Percentiles rank a stretch among this genome's conserved stretches.
phyloP scores from a whole-genome alignment of 2,329 filamentous ascomycete genomes.

The Ciborinia camelliae region DNA sequence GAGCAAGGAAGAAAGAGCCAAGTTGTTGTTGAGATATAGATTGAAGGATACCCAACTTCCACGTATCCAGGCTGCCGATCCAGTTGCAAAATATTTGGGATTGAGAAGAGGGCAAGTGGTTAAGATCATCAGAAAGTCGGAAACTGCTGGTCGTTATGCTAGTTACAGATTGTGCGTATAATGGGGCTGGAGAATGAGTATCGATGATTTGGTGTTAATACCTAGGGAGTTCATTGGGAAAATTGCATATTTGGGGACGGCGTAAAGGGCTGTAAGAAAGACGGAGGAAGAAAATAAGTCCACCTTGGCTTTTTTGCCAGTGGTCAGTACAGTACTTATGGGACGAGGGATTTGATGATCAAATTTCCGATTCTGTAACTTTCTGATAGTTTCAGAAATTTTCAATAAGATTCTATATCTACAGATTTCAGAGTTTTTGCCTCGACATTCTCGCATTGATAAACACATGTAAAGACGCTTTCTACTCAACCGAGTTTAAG shows the following conservation, averaged over 20 bases:
- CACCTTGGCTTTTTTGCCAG: background rate
- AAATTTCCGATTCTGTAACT: background rate
- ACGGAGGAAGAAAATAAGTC: background rate
- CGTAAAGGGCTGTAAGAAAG: constrained; percentile 11
- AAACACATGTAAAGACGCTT: background rate
- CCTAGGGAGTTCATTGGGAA: constrained; percentile 23
- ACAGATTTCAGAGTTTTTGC: background rate
- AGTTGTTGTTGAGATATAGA: constrained; percentile 82
- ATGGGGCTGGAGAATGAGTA: background rate
- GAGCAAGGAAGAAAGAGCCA: constrained; percentile 83
- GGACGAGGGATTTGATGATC: background rate
- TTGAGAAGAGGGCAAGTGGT: constrained; percentile 90
- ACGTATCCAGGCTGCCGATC: constrained; percentile 85
- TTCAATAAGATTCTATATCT: constrained; percentile 8
- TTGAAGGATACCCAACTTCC: constrained; percentile 97
- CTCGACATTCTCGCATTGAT: background rate
- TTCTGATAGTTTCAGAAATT: constrained; percentile 10
- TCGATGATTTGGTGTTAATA: constrained; percentile 22
- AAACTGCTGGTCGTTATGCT: constrained; percentile 94
- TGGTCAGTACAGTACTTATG: background rate
- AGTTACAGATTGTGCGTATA: constrained; percentile 77
- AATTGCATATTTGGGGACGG: constrained; percentile 23
- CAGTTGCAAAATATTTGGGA: constrained; percentile 87
- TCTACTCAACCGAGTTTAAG: background rate
- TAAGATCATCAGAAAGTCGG: constrained; percentile 94